phyloP scores from a whole-genome alignment of 169 alveolate species.

The Plasmodium adleri region DNA sequence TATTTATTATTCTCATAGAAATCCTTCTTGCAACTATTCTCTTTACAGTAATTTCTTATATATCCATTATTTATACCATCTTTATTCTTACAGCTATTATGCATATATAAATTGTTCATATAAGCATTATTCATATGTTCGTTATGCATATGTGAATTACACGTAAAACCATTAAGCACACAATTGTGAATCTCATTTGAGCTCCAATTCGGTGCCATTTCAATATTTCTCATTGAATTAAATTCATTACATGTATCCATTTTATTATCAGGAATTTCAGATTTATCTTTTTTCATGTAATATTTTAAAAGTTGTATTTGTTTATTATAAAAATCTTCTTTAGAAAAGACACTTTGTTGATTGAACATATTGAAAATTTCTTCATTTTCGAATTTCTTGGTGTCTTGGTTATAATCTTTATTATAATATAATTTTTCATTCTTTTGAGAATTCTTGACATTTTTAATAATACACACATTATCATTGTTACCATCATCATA shows the following conservation, averaged over 20 bases:
- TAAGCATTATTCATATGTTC: too few species aligned
- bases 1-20: too few species aligned
- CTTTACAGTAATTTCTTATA: too few species aligned
- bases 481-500: too few species aligned
- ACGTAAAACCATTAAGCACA: neutral
- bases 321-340: slow-evolving; percentile 23
- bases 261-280: neutral
- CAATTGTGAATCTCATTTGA: neutral
- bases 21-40: too few species aligned
- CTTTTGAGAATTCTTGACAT: neutral
- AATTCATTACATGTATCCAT: neutral
- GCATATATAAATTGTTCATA: too few species aligned
- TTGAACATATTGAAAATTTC: slow-evolving; percentile 25
- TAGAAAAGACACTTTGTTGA: slow-evolving; percentile 7
- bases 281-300: neutral
- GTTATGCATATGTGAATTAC: neutral
- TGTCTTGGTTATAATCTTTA: neutral
- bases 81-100: too few species aligned
- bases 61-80: too few species aligned
- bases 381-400: neutral
- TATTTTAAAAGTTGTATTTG: slow-evolving; percentile 21
- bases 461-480: neutral
- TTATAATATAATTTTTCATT: neutral
- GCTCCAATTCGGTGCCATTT: neutral
- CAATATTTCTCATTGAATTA: neutral